Conservation (phyloP, 768 basidiomycete genomes). For the Kwoniella dendrophila region DNA sequence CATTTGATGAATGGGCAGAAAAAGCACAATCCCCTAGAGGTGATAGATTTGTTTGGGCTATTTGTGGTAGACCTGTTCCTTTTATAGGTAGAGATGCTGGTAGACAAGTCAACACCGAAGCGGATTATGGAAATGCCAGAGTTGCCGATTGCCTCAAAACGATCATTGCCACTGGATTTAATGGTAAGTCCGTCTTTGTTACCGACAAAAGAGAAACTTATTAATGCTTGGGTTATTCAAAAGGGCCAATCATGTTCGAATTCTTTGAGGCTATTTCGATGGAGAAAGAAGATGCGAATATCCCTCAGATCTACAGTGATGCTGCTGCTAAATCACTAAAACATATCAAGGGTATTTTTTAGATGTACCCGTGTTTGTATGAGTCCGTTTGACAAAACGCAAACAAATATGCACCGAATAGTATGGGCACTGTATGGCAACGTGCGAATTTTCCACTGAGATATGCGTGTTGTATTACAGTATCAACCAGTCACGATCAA, state of each 20-base stretch:
- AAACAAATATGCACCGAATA: no score
- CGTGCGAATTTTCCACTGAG: no score
- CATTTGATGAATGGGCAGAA: conserved; percentile 14
- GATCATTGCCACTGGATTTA: conserved; percentile 19
- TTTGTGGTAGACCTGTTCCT: conserved; percentile 21
- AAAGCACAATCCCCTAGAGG: conserved; percentile 5
- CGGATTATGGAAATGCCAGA: conserved; percentile 6
- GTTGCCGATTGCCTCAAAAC: conserved; percentile 11
- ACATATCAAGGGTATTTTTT: conserved; percentile 9
- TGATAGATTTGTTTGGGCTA: conserved; percentile 17
- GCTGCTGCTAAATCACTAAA: not conserved
- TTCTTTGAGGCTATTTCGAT: conserved; percentile 20
- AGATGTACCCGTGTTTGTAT: no score
- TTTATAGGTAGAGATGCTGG: conserved; percentile 26
- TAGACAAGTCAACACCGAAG: not conserved
- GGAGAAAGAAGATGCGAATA: conserved; percentile 12
- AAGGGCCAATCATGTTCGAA: conserved; percentile 26
- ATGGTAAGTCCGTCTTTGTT: conserved; percentile 26
- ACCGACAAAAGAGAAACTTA: not conserved
- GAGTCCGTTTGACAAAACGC: no score
- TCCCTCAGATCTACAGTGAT: conserved; percentile 8
- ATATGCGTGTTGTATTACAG: no score
- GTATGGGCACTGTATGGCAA: no score
- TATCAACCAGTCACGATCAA: no score
- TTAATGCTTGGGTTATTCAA: not conserved